A percentile compares a stretch with the other conserved stretches of the same genome.
Conservation (phyloP, 2,329 filamentous ascomycete genomes). For the Claviceps lovelessii region DNA sequence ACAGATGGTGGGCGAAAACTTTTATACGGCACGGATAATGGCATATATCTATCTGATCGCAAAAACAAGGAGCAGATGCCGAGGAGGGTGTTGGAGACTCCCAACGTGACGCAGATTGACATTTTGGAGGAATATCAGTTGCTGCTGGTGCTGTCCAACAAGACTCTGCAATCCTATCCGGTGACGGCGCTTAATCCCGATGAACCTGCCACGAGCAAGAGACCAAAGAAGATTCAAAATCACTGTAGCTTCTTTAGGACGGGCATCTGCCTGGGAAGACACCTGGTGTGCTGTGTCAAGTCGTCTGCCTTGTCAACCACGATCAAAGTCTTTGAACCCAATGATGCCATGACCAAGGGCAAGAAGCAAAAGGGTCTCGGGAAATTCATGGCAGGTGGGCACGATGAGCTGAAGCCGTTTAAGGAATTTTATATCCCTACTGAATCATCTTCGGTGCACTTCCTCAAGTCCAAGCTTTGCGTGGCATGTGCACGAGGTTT, state of each 20-base stretch:
- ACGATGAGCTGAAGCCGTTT: constrained; percentile 91
- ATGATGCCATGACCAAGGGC: constrained; percentile 82
- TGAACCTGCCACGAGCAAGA: constrained; percentile 66
- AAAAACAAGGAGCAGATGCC: constrained; percentile 74
- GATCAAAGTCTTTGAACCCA: constrained; percentile 98
- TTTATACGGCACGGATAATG: constrained; percentile 85
- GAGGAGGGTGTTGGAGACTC: constrained; percentile 70
- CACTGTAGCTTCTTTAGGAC: constrained; percentile 98
- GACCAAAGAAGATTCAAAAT: constrained; percentile 89
- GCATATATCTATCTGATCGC: constrained; percentile 83
- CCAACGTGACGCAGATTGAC: constrained; percentile 85
- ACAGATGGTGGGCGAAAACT: constrained; percentile 86
- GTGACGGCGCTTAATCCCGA: constrained; percentile 73
- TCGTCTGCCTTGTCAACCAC: constrained; percentile 85
- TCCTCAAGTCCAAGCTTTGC: constrained; percentile 90
- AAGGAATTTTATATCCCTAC: constrained; percentile 99
- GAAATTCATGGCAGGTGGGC: constrained; percentile 86
- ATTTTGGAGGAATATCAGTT: constrained; percentile 91
- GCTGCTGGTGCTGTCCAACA: constrained; percentile 81
- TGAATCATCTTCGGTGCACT: constrained; percentile 96
- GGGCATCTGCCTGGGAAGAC: constrained; percentile 83
- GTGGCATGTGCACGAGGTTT: constrained; percentile 92
- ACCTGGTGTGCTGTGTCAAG: constrained; percentile 93
- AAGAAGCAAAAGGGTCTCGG: constrained; percentile 92
- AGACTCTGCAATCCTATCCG: constrained; percentile 80